A percentile compares a stretch with the other conserved stretches of the same genome.
These are phyloP conservation scores for Phytophthora parvispora DNA, from an alignment of 352 stramenopile species.

Conservation along the genomic window DNA sequence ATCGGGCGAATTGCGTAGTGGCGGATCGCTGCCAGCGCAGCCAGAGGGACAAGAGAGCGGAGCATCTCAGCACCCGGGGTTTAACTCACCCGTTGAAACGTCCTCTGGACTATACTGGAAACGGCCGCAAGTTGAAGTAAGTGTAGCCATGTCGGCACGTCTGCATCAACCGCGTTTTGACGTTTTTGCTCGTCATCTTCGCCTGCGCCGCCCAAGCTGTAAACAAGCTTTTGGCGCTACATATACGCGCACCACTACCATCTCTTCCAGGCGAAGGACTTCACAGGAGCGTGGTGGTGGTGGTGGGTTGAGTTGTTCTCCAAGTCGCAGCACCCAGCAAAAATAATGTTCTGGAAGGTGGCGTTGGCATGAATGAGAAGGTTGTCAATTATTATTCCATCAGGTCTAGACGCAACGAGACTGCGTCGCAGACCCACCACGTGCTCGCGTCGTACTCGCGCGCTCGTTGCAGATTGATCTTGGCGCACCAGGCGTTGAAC, in stretches of 20 bases:
- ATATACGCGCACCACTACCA: too few species aligned
- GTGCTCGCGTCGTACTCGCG: conserved; percentile 16
- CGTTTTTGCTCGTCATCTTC: conserved; percentile 10
- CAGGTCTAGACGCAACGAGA: background rate
- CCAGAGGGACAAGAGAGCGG: background rate
- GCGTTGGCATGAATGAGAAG: background rate
- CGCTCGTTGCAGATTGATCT: conserved; percentile 21
- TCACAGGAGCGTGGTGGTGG: too few species aligned
- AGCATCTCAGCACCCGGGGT: conserved; percentile 16
- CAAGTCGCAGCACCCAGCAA: conserved; percentile 20
- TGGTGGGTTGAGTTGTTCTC: conserved; percentile 19
- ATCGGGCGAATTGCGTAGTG: conserved; percentile 34
- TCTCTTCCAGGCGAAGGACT: too few species aligned
- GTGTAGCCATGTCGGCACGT: conserved; percentile 10
- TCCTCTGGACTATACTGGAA: conserved; percentile 5
- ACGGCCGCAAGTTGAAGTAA: conserved; percentile 31
- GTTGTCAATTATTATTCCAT: background rate
- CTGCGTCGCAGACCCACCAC: conserved; percentile 25
- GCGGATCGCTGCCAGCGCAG: background rate
- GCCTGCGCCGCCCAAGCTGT: background rate
- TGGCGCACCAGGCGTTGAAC: conserved; percentile 27
- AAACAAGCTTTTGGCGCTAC: too few species aligned
- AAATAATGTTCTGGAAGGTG: conserved; percentile 7
- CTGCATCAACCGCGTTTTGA: conserved; percentile 12
- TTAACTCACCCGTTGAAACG: conserved; percentile 12